These are phyloP conservation scores for Reutealis trisperma DNA, from an alignment of 345 rosid genomes.

Conservation along the genomic window DNA sequence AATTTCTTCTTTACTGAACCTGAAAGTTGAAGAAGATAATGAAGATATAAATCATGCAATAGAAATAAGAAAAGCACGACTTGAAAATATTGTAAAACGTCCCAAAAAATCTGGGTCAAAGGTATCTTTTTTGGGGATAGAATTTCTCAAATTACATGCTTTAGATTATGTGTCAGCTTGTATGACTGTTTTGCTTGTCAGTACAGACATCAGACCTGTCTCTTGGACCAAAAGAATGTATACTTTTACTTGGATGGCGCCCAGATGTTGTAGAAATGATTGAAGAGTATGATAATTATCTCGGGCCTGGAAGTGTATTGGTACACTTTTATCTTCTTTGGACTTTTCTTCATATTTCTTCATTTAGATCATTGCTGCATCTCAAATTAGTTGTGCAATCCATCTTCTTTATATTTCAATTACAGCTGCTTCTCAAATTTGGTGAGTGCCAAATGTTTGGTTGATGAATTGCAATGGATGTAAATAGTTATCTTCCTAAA, in stretches of 20 bases:
- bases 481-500: not conserved
- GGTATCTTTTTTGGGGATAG: conserved; percentile 42
- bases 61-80: conserved; percentile 51
- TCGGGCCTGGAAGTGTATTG: conserved; percentile 92
- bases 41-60: conserved; percentile 38
- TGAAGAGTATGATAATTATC: conserved; percentile 91
- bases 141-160: conserved; percentile 16
- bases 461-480: not conserved
- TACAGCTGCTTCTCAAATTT: not conserved
- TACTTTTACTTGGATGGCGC: conserved; percentile 97
- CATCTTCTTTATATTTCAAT: not conserved
- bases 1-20: conserved; percentile 21
- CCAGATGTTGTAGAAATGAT: conserved; percentile 84
- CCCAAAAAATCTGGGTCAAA: conserved; percentile 60
- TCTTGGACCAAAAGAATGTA: conserved; percentile 76
- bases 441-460: not conserved
- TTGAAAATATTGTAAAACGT: conserved; percentile 53
- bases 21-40: conserved; percentile 33
- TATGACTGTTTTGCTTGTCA: conserved; percentile 23
- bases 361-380: not conserved
- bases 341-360: not conserved
- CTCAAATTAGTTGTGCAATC: not conserved
- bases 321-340: conserved; percentile 41
- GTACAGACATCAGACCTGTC: conserved; percentile 64
- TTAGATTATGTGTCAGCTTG: conserved; percentile 15